Evolutionary conservation across 805 yeast species (phyloP).

Genomic region (Metschnikowia dekortorum): DNA sequence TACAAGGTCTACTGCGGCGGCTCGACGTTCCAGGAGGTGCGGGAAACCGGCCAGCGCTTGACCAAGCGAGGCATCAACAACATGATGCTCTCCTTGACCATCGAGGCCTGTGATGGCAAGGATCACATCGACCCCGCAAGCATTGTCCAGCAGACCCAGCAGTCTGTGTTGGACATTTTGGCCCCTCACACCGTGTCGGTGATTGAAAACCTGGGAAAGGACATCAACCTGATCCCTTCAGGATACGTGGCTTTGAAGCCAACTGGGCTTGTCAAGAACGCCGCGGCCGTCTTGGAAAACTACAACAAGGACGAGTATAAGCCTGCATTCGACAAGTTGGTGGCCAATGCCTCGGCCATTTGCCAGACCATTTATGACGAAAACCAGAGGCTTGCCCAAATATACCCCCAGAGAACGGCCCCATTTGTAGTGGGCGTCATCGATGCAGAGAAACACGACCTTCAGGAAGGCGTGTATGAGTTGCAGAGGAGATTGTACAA

Average conservation of each 20-base stretch:
- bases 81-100: conserved; percentile 93
- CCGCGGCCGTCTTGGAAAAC: conserved; percentile 66
- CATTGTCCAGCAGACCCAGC: conserved; percentile 60
- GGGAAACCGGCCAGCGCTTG: conserved; percentile 63
- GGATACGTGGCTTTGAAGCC: conserved; percentile 94
- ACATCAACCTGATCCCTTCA: conserved; percentile 71
- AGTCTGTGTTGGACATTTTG: conserved; percentile 63
- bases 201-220: conserved; percentile 41
- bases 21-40: conserved; percentile 65
- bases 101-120: conserved; percentile 86
- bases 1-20: conserved; percentile 92
- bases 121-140: conserved; percentile 53
- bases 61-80: conserved; percentile 75
- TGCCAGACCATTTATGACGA: conserved; percentile 52
- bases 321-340: conserved; percentile 50
- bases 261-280: conserved; percentile 77
- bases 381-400: conserved; percentile 44
- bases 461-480: conserved; percentile 89
- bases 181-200: conserved; percentile 66
- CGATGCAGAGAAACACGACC: conserved; percentile 87
- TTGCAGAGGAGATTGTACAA: conserved; percentile 77
- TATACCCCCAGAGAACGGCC: conserved; percentile 60
- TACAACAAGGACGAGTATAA: conserved; percentile 46
- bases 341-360: conserved; percentile 61
- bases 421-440: conserved; percentile 76